A percentile compares a stretch with the other conserved stretches of the same genome.
These are phyloP conservation scores for Pichia sp. DNA, from an alignment of 1,139 yeast genomes.

Conservation along the genomic window DNA sequence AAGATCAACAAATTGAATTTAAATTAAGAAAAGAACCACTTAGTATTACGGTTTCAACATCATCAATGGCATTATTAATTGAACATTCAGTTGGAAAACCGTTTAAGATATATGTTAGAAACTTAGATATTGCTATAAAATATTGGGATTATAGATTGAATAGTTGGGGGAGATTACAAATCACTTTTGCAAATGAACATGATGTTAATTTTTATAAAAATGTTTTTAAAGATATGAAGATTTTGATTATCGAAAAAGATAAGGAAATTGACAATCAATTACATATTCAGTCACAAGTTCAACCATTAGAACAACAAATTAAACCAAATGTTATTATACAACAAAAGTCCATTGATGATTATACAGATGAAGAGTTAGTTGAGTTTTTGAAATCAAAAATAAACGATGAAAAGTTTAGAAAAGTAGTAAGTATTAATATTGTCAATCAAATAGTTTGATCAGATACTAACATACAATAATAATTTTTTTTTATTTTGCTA, in stretches of 20 bases:
- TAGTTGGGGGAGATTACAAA: slow-evolving; percentile 1
- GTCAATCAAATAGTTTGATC: no score
- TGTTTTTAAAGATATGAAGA: not conserved
- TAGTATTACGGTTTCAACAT: not conserved
- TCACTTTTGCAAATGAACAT: not conserved
- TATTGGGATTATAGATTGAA: not conserved
- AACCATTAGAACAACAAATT: not conserved
- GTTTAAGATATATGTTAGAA: not conserved
- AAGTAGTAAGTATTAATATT: not conserved
- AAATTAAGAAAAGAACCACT: not conserved
- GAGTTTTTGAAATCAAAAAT: not conserved
- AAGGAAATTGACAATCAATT: not conserved
- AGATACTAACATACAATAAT: not conserved
- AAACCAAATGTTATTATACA: not conserved
- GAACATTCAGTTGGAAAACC: not conserved
- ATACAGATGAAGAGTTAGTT: not conserved
- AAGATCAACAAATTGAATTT: not conserved
- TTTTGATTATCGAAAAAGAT: not conserved
- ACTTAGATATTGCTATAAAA: not conserved
- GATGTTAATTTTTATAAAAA: not conserved
- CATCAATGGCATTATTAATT: not conserved
- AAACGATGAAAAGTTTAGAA: not conserved
- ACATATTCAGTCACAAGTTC: not conserved
- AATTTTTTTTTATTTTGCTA: not conserved
- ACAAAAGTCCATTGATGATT: not conserved